phyloP scores from a whole-genome alignment of 2,329 filamentous ascomycete species.

The Hypomyces perniciosus region DNA sequence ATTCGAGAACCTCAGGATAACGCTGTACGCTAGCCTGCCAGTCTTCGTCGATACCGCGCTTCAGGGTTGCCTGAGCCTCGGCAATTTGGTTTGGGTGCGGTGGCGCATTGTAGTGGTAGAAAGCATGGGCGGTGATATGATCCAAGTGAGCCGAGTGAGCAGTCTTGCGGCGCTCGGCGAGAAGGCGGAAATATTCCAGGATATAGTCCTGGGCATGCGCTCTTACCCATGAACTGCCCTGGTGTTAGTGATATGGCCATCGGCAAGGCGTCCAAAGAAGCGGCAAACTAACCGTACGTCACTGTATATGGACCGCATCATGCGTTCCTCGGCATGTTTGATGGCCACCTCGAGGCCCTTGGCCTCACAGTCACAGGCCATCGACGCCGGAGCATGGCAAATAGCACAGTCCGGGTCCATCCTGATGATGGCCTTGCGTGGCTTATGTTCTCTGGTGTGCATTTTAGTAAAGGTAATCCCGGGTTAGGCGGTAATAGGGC shows the following conservation, averaged over 20 bases:
- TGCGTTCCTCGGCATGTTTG: conserved; percentile 55
- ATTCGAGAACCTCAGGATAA: conserved; percentile 77
- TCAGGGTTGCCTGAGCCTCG: conserved; percentile 59
- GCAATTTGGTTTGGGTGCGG: conserved; percentile 58
- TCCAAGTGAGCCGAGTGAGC: conserved; percentile 51
- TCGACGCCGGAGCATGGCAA: conserved; percentile 53
- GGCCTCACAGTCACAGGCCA: conserved; percentile 60
- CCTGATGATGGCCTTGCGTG: conserved; percentile 47
- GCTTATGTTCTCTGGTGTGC: conserved; percentile 42
- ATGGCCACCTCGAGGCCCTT: conserved; percentile 58
- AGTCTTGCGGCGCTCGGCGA: conserved; percentile 55
- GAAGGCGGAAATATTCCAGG: conserved; percentile 56
- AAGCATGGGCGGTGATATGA: conserved; percentile 48
- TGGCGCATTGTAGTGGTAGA: conserved; percentile 50
- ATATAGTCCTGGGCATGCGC: conserved; percentile 63
- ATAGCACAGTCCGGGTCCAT: conserved; percentile 68
- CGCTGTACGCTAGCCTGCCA: conserved; percentile 69
- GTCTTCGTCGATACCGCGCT: conserved; percentile 71
- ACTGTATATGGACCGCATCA: conserved; percentile 57
- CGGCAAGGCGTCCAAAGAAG: background rate
- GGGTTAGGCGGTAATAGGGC: conserved; percentile 3
- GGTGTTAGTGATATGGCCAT: conserved; percentile 13
- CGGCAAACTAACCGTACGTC: conserved; percentile 52
- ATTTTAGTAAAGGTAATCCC: conserved; percentile 38
- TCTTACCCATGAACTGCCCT: conserved; percentile 54